Conservation (phyloP, 441 rosid genomes). For the Melianthus villosus region DNA sequence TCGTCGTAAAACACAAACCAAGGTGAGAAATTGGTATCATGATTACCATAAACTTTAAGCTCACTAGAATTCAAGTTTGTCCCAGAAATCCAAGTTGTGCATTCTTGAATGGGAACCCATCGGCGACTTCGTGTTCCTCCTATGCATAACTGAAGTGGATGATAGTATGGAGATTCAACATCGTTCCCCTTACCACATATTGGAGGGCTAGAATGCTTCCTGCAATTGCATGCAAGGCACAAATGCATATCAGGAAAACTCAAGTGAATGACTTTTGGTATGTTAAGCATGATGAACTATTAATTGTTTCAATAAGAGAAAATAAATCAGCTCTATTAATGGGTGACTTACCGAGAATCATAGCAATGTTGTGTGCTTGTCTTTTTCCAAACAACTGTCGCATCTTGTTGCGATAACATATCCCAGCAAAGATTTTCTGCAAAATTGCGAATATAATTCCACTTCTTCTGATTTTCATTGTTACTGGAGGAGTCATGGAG, state of each 20-base stretch:
- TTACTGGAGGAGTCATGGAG: slow-evolving; percentile 29
- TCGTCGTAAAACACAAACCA: not conserved
- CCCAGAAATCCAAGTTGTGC: slow-evolving; percentile 72
- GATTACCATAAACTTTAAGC: slow-evolving; percentile 59
- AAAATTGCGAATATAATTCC: slow-evolving; percentile 57
- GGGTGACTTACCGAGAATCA: slow-evolving; percentile 43
- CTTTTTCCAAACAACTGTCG: slow-evolving; percentile 91
- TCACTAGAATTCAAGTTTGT: slow-evolving; percentile 61
- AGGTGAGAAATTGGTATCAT: not conserved
- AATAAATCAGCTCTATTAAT: not conserved
- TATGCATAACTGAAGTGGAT: slow-evolving; percentile 74
- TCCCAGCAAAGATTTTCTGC: slow-evolving; percentile 80
- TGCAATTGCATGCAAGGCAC: slow-evolving; percentile 11
- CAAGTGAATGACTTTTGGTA: not conserved
- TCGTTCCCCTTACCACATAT: slow-evolving; percentile 66
- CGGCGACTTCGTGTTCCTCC: slow-evolving; percentile 69
- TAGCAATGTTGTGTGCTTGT: slow-evolving; percentile 66
- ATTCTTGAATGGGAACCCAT: slow-evolving; percentile 69
- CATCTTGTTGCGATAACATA: slow-evolving; percentile 77
- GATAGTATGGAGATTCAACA: slow-evolving; percentile 77
- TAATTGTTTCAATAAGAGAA: not conserved
- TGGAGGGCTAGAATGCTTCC: slow-evolving; percentile 63
- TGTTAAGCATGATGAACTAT: not conserved
- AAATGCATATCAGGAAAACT: slow-evolving; percentile 1
- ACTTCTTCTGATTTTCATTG: slow-evolving; percentile 47